Evolutionary conservation across 306 rosid genomes (phyloP), one percentile per base, ranked within the genome.

Genomic region (Dalbergia cochinchinensis): DNA sequence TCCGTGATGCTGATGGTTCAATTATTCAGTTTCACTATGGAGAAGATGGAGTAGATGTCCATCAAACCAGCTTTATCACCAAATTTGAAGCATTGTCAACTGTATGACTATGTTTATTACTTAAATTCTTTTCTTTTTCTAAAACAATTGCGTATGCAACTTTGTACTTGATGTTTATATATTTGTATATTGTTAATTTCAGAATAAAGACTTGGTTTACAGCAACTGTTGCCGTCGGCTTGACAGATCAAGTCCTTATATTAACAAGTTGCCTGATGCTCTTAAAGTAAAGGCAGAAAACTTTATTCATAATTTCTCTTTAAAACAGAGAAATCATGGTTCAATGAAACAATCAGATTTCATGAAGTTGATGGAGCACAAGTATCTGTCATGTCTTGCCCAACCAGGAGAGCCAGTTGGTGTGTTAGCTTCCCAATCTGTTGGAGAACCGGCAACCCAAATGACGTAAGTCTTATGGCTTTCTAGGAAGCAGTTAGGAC

Each of bases 361-460:
- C 83, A 71, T 92, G 84, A 88, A 88, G 88, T 88, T 95, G 84
- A 85, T 95, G 90, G 97, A 92, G 83, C 95, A 95, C 85, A 95
- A 95, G 82, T 95, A 90, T 73, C 81, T 95, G 34, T 81, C 86
- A 62, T 83, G 97, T 88, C 98, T 95, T 80, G 98, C 97, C 42
- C 97, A 91, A 68, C 98, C 98, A 26, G 99, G 99, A 65, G 99
- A 95, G 78, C 91, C 99, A 14, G 99, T 95, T 83, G 99, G 99
- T 71, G 95, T 93, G 61, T 93, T 95, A 74, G 99, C 98, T 79
- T 93, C 91, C 50, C 99, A 91, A 84, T 95, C 99, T 37, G 93
- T 93, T 18, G 98, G 99, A 60, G 99, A 95, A 84, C 99, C 99
- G 1, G 94, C 98, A 55, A 95, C 99, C 1, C 98, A 95, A 85